These are phyloP conservation scores for Eucalyptus decipiens DNA, from an alignment of 345 rosid species.

Conservation along the genomic window DNA sequence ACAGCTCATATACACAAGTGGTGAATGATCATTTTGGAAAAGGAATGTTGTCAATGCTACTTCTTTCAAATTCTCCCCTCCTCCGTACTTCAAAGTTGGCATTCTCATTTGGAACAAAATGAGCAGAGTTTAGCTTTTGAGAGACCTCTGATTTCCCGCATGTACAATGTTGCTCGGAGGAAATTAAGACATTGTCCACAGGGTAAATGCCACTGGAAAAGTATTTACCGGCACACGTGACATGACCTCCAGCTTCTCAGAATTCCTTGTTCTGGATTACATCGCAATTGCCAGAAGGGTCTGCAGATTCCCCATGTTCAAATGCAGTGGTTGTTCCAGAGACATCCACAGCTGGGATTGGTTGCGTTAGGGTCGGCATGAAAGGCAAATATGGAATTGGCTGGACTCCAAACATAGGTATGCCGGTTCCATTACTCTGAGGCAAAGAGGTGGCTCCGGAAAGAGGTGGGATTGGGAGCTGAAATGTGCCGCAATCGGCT, in stretches of 20 bases:
- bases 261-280: neutral
- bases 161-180: neutral
- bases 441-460: constrained; percentile 1
- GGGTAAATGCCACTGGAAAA: neutral
- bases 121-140: neutral
- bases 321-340: neutral
- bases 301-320: neutral
- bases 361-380: neutral
- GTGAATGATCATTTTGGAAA: neutral
- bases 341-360: neutral
- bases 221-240: neutral
- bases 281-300: neutral
- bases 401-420: neutral
- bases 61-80: neutral
- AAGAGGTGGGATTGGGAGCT: constrained; percentile 6
- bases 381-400: neutral
- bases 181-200: neutral
- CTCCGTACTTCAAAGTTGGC: neutral
- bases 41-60: neutral
- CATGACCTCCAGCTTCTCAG: neutral
- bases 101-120: neutral
- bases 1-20: neutral
- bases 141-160: neutral
- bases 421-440: neutral
- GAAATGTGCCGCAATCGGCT: constrained; percentile 1